phyloP scores from a whole-genome alignment of 2,329 filamentous ascomycete genomes.

The Botrytis cinerea region DNA sequence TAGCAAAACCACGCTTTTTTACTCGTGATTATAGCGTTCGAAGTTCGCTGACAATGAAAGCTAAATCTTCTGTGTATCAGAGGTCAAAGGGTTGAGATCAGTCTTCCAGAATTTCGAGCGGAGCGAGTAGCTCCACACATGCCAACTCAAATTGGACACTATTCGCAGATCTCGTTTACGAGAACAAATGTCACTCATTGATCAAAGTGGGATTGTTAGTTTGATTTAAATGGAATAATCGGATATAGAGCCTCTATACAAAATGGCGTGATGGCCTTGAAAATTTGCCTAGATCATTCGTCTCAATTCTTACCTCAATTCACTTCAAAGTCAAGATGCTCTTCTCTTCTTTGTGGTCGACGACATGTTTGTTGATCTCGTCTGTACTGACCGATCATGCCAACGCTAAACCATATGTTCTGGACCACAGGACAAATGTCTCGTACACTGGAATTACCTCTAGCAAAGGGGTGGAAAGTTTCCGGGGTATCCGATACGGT shows the following conservation, averaged over 20 bases:
- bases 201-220: background rate
- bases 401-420: slow-evolving; percentile 26
- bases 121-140: background rate
- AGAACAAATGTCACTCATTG: background rate
- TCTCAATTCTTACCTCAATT: background rate
- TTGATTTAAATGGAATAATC: background rate
- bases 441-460: slow-evolving; percentile 48
- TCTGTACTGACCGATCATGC: background rate
- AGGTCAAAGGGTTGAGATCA: background rate
- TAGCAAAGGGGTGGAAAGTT: slow-evolving; percentile 49
- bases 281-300: background rate
- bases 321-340: background rate
- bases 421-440: slow-evolving; percentile 38
- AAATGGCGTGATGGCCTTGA: background rate
- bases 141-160: background rate
- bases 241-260: background rate
- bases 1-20: background rate
- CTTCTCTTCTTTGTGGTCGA: slow-evolving; percentile 1
- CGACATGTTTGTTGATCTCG: slow-evolving; percentile 9
- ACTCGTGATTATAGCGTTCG: background rate
- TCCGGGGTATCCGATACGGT: slow-evolving; percentile 51
- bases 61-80: background rate
- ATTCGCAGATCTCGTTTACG: background rate
- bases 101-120: background rate
- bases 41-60: too few species aligned